Evolutionary conservation across 2,329 filamentous ascomycete genomes (phyloP).

Genomic region (Pseudocercospora crystallina): DNA sequence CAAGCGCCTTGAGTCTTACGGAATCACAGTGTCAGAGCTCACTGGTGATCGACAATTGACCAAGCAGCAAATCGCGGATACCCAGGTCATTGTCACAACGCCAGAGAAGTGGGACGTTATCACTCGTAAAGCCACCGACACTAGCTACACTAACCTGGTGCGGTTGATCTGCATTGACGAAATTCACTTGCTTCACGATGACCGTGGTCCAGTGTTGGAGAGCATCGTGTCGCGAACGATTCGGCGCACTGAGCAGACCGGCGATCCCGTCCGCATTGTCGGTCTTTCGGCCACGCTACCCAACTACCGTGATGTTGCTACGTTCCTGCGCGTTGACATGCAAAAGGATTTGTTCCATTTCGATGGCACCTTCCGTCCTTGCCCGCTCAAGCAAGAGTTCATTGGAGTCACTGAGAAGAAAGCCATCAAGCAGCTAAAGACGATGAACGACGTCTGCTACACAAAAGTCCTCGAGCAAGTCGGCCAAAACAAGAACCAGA

Average conservation of each 20-base stretch:
- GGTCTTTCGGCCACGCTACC: conserved; percentile 93
- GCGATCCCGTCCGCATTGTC: conserved; percentile 86
- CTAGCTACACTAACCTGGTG: conserved; percentile 96
- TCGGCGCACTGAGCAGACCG: conserved; percentile 87
- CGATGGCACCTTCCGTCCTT: conserved; percentile 89
- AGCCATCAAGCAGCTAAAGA: conserved; percentile 97
- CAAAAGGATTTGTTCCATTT: conserved; percentile 92
- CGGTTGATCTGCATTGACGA: conserved; percentile 95
- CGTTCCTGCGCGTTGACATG: conserved; percentile 86
- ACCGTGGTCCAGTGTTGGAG: conserved; percentile 92
- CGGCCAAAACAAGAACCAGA: conserved; percentile 88
- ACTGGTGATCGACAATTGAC: conserved; percentile 97
- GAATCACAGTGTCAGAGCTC: conserved; percentile 89
- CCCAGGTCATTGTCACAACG: conserved; percentile 96
- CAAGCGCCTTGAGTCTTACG: conserved; percentile 83
- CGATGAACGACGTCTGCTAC: conserved; percentile 99
- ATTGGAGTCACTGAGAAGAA: conserved; percentile 97
- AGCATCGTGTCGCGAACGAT: conserved; percentile 96
- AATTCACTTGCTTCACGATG: conserved; percentile 95
- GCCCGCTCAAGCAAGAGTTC: conserved; percentile 93
- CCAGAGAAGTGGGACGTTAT: conserved; percentile 99
- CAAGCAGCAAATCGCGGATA: conserved; percentile 97
- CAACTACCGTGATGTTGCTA: conserved; percentile 94
- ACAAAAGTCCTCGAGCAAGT: conserved; percentile 97
- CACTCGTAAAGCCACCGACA: conserved; percentile 93